Evolutionary conservation across 2,329 filamentous ascomycete species (phyloP).

Genomic region (Fusarium pseudograminearum): DNA sequence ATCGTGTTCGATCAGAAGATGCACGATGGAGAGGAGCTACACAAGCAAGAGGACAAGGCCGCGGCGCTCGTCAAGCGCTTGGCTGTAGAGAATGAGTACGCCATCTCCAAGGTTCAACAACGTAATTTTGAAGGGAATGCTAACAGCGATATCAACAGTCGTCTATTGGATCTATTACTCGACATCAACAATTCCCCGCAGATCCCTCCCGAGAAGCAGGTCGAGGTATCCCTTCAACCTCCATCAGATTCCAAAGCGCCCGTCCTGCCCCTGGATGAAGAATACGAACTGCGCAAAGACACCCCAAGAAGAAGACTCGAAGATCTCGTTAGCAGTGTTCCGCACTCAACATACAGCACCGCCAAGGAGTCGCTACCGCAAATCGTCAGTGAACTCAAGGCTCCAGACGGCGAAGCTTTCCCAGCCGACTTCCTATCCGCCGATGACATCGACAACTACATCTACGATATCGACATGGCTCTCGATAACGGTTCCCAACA

Average conservation of each 20-base stretch:
- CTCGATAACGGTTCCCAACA: constrained; percentile 58
- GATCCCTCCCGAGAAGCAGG: constrained; percentile 78
- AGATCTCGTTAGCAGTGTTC: constrained; percentile 64
- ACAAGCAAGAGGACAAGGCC: constrained; percentile 83
- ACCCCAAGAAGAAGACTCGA: constrained; percentile 62
- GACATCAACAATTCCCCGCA: constrained; percentile 89
- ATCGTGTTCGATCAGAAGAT: constrained; percentile 81
- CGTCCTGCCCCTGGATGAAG: constrained; percentile 50
- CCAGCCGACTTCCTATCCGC: constrained; percentile 75
- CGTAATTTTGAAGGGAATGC: constrained; percentile 25
- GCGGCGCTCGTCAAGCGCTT: constrained; percentile 84
- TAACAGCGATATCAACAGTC: constrained; percentile 63
- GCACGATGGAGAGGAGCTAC: constrained; percentile 84
- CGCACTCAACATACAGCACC: constrained; percentile 63
- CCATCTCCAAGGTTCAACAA: constrained; percentile 25
- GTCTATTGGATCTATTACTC: constrained; percentile 86
- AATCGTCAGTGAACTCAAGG: constrained; percentile 62
- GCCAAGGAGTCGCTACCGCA: constrained; percentile 74
- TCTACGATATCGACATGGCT: constrained; percentile 71
- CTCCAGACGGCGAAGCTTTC: constrained; percentile 64
- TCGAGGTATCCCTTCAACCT: constrained; percentile 72
- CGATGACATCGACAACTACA: constrained; percentile 79
- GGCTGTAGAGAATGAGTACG: constrained; percentile 92
- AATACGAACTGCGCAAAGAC: constrained; percentile 56
- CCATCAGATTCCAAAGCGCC: constrained; percentile 56